phyloP scores from a whole-genome alignment of 2,329 filamentous ascomycete genomes.

The Alternaria sp. region DNA sequence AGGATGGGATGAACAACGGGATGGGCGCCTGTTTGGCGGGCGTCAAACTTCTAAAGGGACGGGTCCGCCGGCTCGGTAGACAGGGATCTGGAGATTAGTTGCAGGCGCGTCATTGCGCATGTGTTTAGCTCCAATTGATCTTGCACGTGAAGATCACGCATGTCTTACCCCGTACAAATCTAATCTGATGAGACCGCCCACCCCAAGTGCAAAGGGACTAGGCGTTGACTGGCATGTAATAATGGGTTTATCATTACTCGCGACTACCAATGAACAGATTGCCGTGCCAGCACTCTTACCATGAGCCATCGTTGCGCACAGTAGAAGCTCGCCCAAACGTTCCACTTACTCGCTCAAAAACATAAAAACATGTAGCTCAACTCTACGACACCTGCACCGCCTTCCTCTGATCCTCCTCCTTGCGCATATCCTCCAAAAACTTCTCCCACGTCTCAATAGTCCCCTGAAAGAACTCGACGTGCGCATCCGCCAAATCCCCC shows the following conservation, averaged over 20 bases:
- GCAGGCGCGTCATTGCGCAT: conserved; percentile 16
- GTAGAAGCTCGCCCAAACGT: no score
- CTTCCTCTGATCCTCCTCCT: conserved; percentile 59
- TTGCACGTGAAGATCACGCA: conserved; percentile 20
- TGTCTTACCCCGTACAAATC: neutral
- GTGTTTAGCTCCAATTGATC: conserved; percentile 13
- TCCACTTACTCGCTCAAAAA: neutral
- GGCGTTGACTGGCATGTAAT: neutral
- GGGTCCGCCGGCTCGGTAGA: conserved; percentile 28
- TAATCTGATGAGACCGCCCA: neutral
- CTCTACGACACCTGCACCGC: conserved; percentile 29
- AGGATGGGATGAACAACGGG: conserved; percentile 20
- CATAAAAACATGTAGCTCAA: neutral
- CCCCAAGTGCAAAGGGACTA: neutral
- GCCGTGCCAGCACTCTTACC: no score
- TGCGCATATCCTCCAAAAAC: conserved; percentile 89
- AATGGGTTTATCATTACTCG: conserved; percentile 1
- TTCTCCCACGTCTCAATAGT: conserved; percentile 86
- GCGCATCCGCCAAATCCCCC: conserved; percentile 81
- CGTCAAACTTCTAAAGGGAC: conserved; percentile 24
- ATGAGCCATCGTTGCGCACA: no score
- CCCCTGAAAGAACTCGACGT: conserved; percentile 84
- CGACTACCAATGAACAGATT: neutral
- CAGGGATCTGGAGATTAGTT: conserved; percentile 8
- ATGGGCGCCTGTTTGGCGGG: conserved; percentile 14